A percentile compares a stretch with the other conserved stretches of the same genome.
phyloP scores from a whole-genome alignment of 2,329 filamentous ascomycete genomes.

The Fusarium guadeloupense region DNA sequence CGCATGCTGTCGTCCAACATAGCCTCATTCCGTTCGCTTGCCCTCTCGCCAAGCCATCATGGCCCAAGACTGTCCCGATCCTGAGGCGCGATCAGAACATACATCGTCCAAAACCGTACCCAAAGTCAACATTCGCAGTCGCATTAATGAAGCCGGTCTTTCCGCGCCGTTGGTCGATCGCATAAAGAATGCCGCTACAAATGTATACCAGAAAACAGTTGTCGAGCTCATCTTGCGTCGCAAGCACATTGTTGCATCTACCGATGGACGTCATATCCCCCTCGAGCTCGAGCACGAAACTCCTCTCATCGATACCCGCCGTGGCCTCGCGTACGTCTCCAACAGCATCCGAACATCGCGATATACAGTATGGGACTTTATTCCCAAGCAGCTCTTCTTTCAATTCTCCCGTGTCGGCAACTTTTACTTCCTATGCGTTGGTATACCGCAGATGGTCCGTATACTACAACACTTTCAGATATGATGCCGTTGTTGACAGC shows the following conservation, averaged over 20 bases:
- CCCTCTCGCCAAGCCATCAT: slow-evolving; percentile 20
- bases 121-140: slow-evolving; percentile 16
- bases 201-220: slow-evolving; percentile 52
- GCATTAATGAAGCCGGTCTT: slow-evolving; percentile 16
- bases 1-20: slow-evolving; percentile 17
- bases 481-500: slow-evolving; percentile 17
- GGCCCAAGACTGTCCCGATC: slow-evolving; percentile 27
- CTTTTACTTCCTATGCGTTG: slow-evolving; percentile 86
- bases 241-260: slow-evolving; percentile 74
- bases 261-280: slow-evolving; percentile 69
- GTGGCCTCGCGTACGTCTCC: slow-evolving; percentile 60
- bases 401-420: slow-evolving; percentile 89
- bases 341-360: slow-evolving; percentile 82
- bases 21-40: slow-evolving; percentile 36
- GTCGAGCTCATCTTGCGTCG: slow-evolving; percentile 66
- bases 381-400: slow-evolving; percentile 84
- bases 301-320: slow-evolving; percentile 59
- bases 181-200: slow-evolving; percentile 31
- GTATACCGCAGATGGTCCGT: slow-evolving; percentile 76
- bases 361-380: slow-evolving; percentile 84
- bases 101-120: slow-evolving; percentile 9
- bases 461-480: background rate
- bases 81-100: slow-evolving; percentile 19
- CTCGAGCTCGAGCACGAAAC: slow-evolving; percentile 51
- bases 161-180: slow-evolving; percentile 31